Evolutionary conservation across 345 rosid species (phyloP), one percentile per base, ranked within the genome.

Genomic region (Aegle marmelos): DNA sequence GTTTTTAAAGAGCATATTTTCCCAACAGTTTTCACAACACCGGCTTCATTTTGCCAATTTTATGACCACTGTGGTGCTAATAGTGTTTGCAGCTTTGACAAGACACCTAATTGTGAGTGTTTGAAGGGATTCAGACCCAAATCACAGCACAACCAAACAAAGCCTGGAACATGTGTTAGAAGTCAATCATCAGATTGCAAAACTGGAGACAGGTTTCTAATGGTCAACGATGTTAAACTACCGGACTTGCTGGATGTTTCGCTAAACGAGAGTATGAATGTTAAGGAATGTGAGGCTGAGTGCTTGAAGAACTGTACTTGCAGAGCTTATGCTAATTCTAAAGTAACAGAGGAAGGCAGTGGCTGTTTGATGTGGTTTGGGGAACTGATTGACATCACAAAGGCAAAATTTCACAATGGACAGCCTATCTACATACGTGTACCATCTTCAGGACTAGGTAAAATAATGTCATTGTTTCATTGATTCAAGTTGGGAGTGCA

Each of bases 361-460:
- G 80, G 87, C 37, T 85, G 88, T 27, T 45, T 83, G 64, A 68
- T 76, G 66, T 80, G 90, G 88, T 80, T 73, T 25, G 74, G 75
- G 3, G 83, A 83, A 11, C 31, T 87, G n/a, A 30, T 80, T 2
- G 82, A 87, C 25, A 56, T 73, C 2, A 79, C 62, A 65, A 28
- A 59, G 60, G n/a, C 17, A 68, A 22, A 11, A 11, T 14, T 10
- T 17, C 7, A 33, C 3, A 31, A 4, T 3, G 27, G 3, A 81
- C 76, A 53, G 31, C 73, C 73, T 34, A 36, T 84, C 30, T 80
- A 80, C 5, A n/a, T 84, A 33, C 50, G 77, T 13, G n/a, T 77
- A 37, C 50, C 68, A 2, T 70, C 77, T 27, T 74, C 84, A 14
- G 56, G 64, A 39, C 11, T 69, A 65, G 87, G 87, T 84, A 68